Evolutionary conservation across 1,284 basidiomycete genomes (phyloP).

Genomic region (Psilocybe mexicana): DNA sequence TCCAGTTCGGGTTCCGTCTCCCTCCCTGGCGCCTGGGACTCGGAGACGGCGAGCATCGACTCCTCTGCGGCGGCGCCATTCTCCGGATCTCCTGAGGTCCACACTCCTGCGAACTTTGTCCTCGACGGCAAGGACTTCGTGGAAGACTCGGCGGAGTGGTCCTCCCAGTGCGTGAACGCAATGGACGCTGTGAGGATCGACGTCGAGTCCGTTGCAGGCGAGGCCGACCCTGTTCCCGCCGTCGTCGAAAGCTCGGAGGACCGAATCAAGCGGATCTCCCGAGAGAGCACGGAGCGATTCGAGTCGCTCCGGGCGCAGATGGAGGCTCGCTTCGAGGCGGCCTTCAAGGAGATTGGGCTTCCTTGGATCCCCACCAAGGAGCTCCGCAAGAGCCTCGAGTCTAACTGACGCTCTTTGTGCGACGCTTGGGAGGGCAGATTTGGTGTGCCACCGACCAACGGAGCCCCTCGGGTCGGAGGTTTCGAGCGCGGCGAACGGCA

Average conservation of each 20-base stretch:
- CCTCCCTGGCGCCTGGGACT: background rate
- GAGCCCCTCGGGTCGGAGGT: too few relatives aligned
- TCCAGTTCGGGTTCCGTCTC: conserved; percentile 8
- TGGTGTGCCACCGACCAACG: background rate
- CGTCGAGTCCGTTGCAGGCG: background rate
- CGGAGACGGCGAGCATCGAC: background rate
- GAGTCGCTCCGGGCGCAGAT: background rate
- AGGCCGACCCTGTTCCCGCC: background rate
- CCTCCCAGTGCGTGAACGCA: background rate
- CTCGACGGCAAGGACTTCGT: background rate
- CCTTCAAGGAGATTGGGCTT: background rate
- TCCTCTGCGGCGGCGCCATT: background rate
- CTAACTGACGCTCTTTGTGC: background rate
- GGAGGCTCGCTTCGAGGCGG: background rate
- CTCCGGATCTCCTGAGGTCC: conserved; percentile 11
- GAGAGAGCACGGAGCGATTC: background rate
- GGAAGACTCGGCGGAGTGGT: background rate
- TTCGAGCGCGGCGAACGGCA: too few relatives aligned
- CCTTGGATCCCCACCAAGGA: background rate
- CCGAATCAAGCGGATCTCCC: background rate
- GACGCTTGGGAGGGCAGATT: background rate
- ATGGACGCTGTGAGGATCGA: background rate
- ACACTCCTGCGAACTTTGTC: conserved; percentile 7
- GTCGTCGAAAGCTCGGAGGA: too few relatives aligned
- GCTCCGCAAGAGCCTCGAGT: background rate